Percentiles rank a stretch among this genome's conserved stretches.
These are phyloP conservation scores for Lodderomyces parapsilosis DNA, from an alignment of 1,139 yeast genomes.

Conservation along the genomic window DNA sequence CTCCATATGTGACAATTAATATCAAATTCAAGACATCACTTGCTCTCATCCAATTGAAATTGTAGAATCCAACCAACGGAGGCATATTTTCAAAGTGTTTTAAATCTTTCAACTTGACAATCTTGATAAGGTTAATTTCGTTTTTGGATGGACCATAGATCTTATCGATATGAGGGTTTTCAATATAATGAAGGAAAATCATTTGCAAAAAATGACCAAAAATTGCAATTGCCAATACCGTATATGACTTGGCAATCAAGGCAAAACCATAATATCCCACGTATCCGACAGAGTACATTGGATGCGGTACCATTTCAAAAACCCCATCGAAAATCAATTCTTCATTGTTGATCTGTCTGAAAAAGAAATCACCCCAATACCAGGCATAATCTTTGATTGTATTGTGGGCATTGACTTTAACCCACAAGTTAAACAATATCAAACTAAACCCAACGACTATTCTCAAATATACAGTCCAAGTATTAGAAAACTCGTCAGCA, in stretches of 20 bases:
- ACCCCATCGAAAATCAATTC: constrained; percentile 87
- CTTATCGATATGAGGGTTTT: constrained; percentile 85
- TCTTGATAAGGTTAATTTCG: constrained; percentile 36
- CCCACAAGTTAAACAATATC: constrained; percentile 79
- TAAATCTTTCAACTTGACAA: constrained; percentile 44
- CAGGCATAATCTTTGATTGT: constrained; percentile 91
- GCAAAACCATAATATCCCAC: constrained; percentile 88
- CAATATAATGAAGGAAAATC: constrained; percentile 73
- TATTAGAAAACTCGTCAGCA: constrained; percentile 43
- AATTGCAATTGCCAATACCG: constrained; percentile 68
- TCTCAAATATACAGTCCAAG: constrained; percentile 38
- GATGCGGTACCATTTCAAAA: constrained; percentile 89
- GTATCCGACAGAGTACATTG: constrained; percentile 90
- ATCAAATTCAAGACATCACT: constrained; percentile 61
- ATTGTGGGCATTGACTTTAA: constrained; percentile 83
- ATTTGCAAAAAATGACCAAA: constrained; percentile 81
- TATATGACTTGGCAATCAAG: constrained; percentile 71
- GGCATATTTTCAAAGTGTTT: constrained; percentile 47
- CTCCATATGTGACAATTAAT: constrained; percentile 42
- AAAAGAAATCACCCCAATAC: constrained; percentile 96
- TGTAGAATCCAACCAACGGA: constrained; percentile 64
- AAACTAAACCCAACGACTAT: constrained; percentile 45
- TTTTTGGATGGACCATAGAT: constrained; percentile 57
- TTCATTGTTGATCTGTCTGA: constrained; percentile 70
- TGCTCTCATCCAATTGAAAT: constrained; percentile 65